Percentiles rank a stretch among this genome's conserved stretches.
Evolutionary conservation across 2,329 filamentous ascomycete genomes (phyloP).

Genomic region (Aureobasidium sp.): DNA sequence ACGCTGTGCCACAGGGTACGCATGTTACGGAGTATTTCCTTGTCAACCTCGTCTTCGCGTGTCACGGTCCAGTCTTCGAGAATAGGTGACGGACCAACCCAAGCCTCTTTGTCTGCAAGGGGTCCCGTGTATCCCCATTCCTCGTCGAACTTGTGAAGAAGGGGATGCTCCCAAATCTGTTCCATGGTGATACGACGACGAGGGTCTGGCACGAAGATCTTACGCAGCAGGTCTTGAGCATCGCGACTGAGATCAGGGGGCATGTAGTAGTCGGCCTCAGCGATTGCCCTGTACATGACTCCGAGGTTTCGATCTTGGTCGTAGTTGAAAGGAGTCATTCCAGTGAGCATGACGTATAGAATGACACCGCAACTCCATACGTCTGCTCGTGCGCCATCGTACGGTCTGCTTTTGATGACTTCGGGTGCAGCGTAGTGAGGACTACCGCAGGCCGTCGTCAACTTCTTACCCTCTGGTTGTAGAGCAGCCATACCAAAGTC

Average conservation of each 20-base stretch:
- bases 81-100: constrained; percentile 48
- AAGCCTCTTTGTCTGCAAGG: constrained; percentile 40
- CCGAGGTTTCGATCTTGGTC: constrained; percentile 57
- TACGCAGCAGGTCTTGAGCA: constrained; percentile 68
- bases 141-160: constrained; percentile 73
- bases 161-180: constrained; percentile 77
- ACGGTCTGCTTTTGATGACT: constrained; percentile 68
- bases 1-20: constrained; percentile 88
- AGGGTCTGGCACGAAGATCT: constrained; percentile 74
- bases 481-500: constrained; percentile 98
- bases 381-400: constrained; percentile 80
- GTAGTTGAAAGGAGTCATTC: constrained; percentile 69
- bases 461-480: constrained; percentile 68
- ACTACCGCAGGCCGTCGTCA: constrained; percentile 89
- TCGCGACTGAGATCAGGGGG: constrained; percentile 52
- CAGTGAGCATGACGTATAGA: constrained; percentile 79
- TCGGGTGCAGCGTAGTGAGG: constrained; percentile 96
- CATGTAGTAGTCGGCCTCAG: constrained; percentile 43
- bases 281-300: constrained; percentile 54
- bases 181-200: constrained; percentile 70
- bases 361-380: constrained; percentile 94
- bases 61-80: constrained; percentile 57
- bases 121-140: constrained; percentile 62
- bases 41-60: constrained; percentile 63
- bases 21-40: constrained; percentile 75